These are phyloP conservation scores for Cryptococcus floricola DNA, from an alignment of 1,284 basidiomycete genomes.

Conservation along the genomic window DNA sequence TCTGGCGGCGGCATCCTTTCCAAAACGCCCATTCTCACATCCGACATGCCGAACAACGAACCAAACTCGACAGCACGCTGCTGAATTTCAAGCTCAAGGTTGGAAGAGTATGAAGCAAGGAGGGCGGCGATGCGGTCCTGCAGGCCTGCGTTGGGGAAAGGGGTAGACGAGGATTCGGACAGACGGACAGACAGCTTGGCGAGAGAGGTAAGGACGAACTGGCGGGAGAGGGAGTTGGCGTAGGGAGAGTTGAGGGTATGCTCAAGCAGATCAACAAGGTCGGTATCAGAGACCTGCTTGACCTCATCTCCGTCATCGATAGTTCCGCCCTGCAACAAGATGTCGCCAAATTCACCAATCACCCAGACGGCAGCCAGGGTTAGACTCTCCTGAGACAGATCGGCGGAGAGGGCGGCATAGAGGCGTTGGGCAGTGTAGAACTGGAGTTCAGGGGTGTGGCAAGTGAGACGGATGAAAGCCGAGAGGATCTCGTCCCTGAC, in stretches of 20 bases:
- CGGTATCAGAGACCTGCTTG: slow-evolving; percentile 69
- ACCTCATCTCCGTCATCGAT: slow-evolving; percentile 75
- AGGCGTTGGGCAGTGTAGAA: slow-evolving; percentile 92
- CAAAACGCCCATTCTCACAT: slow-evolving; percentile 81
- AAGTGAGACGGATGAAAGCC: slow-evolving; percentile 90
- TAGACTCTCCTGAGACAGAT: slow-evolving; percentile 94
- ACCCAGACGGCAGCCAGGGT: slow-evolving; percentile 93
- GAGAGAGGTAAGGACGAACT: slow-evolving; percentile 85
- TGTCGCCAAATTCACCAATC: slow-evolving; percentile 93
- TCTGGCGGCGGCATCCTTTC: slow-evolving; percentile 99
- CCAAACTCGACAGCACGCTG: slow-evolving; percentile 95
- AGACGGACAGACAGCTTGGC: slow-evolving; percentile 84
- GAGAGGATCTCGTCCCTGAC: slow-evolving; percentile 95
- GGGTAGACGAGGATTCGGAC: slow-evolving; percentile 39
- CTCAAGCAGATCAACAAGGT: slow-evolving; percentile 80
- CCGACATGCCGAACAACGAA: slow-evolving; percentile 67
- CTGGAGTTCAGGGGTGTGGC: slow-evolving; percentile 95
- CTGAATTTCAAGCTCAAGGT: slow-evolving; percentile 89
- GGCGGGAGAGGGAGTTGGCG: slow-evolving; percentile 82
- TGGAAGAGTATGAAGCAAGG: slow-evolving; percentile 73
- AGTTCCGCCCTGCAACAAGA: slow-evolving; percentile 81
- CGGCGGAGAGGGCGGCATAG: slow-evolving; percentile 78
- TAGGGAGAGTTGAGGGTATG: slow-evolving; percentile 92
- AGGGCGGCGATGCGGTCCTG: slow-evolving; percentile 72
- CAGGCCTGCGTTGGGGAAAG: slow-evolving; percentile 57